These are phyloP conservation scores for Heritiera fomes DNA, from an alignment of 345 rosid species.

Conservation along the genomic window DNA sequence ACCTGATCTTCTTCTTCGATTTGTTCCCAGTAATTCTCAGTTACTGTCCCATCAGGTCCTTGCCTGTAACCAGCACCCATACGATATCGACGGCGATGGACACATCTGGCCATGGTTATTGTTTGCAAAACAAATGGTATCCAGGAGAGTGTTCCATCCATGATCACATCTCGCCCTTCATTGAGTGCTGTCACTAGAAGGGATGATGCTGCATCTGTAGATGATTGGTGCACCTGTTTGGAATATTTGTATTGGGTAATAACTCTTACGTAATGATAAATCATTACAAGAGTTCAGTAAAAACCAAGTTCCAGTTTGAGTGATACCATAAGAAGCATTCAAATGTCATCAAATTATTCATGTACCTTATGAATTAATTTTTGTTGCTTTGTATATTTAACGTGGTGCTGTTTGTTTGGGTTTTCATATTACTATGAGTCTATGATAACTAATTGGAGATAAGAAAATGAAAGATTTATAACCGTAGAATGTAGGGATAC, in stretches of 20 bases:
- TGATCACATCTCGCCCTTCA: conserved; percentile 90
- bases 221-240: conserved; percentile 89
- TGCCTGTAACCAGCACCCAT: conserved; percentile 86
- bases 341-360: background rate
- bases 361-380: background rate
- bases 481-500: background rate
- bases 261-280: background rate
- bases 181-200: conserved; percentile 87
- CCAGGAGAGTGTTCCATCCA: conserved; percentile 97
- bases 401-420: background rate
- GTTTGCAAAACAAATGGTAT: conserved; percentile 88
- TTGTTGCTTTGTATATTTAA: background rate
- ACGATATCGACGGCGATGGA: conserved; percentile 74
- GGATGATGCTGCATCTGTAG: conserved; percentile 95
- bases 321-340: conserved; percentile 11
- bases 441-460: background rate
- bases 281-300: background rate
- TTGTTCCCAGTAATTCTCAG: conserved; percentile 83
- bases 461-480: background rate
- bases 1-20: conserved; percentile 55
- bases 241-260: background rate
- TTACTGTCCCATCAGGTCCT: conserved; percentile 58
- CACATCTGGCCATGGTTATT: conserved; percentile 83
- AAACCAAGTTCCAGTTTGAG: conserved; percentile 6
- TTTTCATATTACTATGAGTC: background rate